Percentiles rank a stretch among this genome's conserved stretches.
phyloP scores from a whole-genome alignment of 1,284 basidiomycete genomes.

The Cystobasidium slooffiae region DNA sequence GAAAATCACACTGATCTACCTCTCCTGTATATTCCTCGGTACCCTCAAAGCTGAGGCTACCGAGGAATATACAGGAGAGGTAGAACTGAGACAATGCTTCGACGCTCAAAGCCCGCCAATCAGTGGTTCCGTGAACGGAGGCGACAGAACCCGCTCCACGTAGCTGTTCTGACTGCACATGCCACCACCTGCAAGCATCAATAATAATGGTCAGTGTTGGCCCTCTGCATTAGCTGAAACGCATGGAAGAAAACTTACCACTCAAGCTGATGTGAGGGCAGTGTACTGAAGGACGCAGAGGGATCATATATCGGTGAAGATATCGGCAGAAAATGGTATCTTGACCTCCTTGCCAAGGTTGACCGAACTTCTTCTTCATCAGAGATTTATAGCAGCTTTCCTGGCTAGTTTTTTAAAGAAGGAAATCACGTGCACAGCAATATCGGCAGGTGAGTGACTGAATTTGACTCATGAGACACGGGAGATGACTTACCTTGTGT shows the following conservation, averaged over 20 bases:
- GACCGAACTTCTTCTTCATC: too few species aligned
- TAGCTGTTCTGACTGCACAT: slow-evolving; percentile 2
- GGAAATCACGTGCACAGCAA: too few species aligned
- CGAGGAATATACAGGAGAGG: too few species aligned
- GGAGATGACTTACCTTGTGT: too few species aligned
- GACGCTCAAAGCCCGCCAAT: neutral
- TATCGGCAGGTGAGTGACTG: too few species aligned
- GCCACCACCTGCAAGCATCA: neutral
- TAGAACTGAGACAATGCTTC: neutral
- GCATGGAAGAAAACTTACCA: neutral
- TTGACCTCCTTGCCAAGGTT: too few species aligned
- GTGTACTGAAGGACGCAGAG: slow-evolving; percentile 2
- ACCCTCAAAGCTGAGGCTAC: too few species aligned
- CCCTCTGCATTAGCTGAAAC: neutral
- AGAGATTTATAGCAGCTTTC: too few species aligned
- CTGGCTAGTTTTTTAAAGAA: too few species aligned
- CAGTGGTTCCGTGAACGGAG: slow-evolving; percentile 3
- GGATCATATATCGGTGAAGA: slow-evolving; percentile 2
- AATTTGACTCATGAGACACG: too few species aligned
- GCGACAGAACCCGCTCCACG: neutral
- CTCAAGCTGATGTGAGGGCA: slow-evolving; percentile 4
- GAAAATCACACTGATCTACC: too few species aligned
- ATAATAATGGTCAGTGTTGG: neutral
- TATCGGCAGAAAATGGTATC: neutral
- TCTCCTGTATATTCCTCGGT: too few species aligned